Conservation (phyloP, 805 yeast genomes). For the Ogataea salicorniae region DNA sequence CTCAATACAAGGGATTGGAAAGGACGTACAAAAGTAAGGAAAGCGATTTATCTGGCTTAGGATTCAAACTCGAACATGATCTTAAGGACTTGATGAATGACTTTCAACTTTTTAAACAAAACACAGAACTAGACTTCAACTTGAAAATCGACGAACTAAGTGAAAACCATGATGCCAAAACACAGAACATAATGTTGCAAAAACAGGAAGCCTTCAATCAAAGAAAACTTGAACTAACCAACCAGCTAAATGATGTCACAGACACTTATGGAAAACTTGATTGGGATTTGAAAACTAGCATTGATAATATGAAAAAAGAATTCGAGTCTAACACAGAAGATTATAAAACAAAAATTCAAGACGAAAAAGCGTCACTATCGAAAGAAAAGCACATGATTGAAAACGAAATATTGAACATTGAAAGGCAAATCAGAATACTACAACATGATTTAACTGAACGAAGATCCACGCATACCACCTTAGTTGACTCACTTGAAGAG, state of each 20-base stretch:
- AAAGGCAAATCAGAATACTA: background rate
- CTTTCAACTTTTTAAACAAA: constrained; percentile 31
- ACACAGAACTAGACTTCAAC: constrained; percentile 27
- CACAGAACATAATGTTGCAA: constrained; percentile 34
- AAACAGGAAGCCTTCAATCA: constrained; percentile 30
- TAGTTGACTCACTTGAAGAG: background rate
- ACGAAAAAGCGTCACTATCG: background rate
- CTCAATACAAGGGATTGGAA: constrained; percentile 11
- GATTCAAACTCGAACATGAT: constrained; percentile 21
- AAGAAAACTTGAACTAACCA: constrained; percentile 20
- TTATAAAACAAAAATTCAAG: background rate
- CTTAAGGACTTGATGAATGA: constrained; percentile 28
- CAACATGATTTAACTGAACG: background rate
- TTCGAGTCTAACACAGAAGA: constrained; percentile 2
- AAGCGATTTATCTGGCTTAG: constrained; percentile 27
- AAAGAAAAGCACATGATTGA: no score
- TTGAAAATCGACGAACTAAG: constrained; percentile 22
- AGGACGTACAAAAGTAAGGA: constrained; percentile 25
- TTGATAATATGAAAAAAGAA: constrained; percentile 29
- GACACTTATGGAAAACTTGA: constrained; percentile 1
- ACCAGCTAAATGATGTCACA: constrained; percentile 24
- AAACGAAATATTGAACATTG: background rate
- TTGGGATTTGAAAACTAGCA: constrained; percentile 4
- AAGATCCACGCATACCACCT: background rate
- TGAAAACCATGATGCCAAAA: constrained; percentile 15